These are phyloP conservation scores for Phytopythium boreale DNA, from an alignment of 352 stramenopile species.

Conservation along the genomic window DNA sequence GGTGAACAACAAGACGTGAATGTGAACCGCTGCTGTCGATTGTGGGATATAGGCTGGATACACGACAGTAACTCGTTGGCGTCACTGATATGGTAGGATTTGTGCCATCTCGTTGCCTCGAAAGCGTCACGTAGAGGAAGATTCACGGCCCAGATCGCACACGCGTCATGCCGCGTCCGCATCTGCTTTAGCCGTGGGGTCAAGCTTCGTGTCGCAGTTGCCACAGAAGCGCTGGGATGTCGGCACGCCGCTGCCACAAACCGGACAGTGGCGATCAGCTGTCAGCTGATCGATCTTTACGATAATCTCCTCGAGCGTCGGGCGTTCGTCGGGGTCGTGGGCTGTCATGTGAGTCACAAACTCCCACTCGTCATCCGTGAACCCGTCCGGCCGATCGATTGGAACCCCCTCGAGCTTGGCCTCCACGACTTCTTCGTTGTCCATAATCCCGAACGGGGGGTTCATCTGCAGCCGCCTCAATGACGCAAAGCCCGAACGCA, in stretches of 20 bases:
- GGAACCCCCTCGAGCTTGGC: slow-evolving; percentile 8
- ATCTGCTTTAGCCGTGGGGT: too few species aligned
- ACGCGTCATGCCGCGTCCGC: too few species aligned
- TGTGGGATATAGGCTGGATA: too few species aligned
- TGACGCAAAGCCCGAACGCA: slow-evolving; percentile 19
- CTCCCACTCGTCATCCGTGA: slow-evolving; percentile 18
- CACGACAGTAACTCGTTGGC: too few species aligned
- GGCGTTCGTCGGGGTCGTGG: slow-evolving; percentile 7
- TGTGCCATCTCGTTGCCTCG: too few species aligned
- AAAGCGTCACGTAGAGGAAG: too few species aligned
- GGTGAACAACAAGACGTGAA: too few species aligned
- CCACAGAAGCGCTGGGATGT: neutral
- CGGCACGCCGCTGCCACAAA: too few species aligned
- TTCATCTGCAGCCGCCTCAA: slow-evolving; percentile 13
- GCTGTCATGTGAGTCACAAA: slow-evolving; percentile 16
- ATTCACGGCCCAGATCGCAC: too few species aligned
- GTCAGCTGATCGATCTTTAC: neutral
- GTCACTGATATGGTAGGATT: too few species aligned
- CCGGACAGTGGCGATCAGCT: neutral
- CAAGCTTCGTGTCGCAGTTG: too few species aligned
- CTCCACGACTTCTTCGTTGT: slow-evolving; percentile 7
- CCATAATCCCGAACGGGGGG: slow-evolving; percentile 10
- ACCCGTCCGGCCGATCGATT: slow-evolving; percentile 7
- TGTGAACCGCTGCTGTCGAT: too few species aligned
- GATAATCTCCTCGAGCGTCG: slow-evolving; percentile 5